Evolutionary conservation across 2,329 filamentous ascomycete species (phyloP).

Genomic region (Aureobasidium sp.): DNA sequence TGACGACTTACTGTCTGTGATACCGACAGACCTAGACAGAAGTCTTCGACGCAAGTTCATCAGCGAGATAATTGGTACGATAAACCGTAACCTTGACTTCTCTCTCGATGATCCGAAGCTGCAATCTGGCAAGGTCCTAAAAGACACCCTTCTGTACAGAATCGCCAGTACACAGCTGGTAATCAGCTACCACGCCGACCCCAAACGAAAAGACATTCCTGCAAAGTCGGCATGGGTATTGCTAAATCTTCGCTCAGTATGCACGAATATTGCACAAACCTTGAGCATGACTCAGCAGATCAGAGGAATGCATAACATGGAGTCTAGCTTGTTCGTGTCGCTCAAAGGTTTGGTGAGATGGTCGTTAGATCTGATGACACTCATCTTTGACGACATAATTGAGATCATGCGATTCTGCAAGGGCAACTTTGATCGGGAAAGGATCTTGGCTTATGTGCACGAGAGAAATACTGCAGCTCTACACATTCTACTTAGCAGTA

Average conservation of each 20-base stretch:
- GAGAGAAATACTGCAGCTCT: constrained; percentile 20
- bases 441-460: constrained; percentile 9
- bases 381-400: constrained; percentile 46
- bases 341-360: constrained; percentile 70
- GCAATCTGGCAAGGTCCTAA: constrained; percentile 49
- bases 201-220: constrained; percentile 51
- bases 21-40: constrained; percentile 36
- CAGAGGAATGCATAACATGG: constrained; percentile 10
- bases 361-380: constrained; percentile 59
- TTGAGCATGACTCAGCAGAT: constrained; percentile 17
- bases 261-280: constrained; percentile 20
- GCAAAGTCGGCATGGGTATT: constrained; percentile 69
- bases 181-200: constrained; percentile 59
- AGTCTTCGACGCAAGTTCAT: constrained; percentile 56
- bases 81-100: constrained; percentile 72
- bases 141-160: constrained; percentile 64
- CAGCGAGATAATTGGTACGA: constrained; percentile 59
- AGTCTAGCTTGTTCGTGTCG: constrained; percentile 59
- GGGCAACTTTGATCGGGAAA: background rate
- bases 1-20: constrained; percentile 40
- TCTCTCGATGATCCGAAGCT: constrained; percentile 66
- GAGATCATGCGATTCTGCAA: background rate
- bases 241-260: constrained; percentile 63
- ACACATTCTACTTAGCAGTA: constrained; percentile 60
- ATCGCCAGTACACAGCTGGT: constrained; percentile 73